These are phyloP conservation scores for Cucurbita maxima DNA, from an alignment of 306 rosid genomes.

Conservation along the genomic window DNA sequence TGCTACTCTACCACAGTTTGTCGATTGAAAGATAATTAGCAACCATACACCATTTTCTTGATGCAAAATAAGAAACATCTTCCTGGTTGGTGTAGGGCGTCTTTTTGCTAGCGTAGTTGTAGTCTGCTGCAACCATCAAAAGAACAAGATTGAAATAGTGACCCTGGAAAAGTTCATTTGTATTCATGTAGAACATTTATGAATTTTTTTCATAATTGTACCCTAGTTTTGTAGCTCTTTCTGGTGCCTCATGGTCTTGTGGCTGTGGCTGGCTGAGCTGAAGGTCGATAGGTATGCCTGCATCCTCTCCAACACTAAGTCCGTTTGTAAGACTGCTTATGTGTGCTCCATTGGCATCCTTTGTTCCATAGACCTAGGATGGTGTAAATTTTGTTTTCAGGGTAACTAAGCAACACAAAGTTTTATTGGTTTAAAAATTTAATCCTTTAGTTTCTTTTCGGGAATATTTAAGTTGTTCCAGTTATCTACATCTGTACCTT, in stretches of 20 bases:
- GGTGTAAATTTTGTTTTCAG: conserved; percentile 16
- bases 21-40: conserved; percentile 18
- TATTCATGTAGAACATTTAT: conserved; percentile 7
- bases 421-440: neutral
- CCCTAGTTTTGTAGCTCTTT: conserved; percentile 50
- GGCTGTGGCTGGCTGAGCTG: conserved; percentile 78
- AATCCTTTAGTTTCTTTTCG: neutral
- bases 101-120: conserved; percentile 29
- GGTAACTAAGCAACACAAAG: conserved; percentile 18
- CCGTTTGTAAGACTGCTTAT: conserved; percentile 28
- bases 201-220: conserved; percentile 17
- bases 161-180: conserved; percentile 10
- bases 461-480: conserved; percentile 7
- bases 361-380: conserved; percentile 67
- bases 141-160: conserved; percentile 20
- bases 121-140: conserved; percentile 46
- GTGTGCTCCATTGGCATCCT: conserved; percentile 28
- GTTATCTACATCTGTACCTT: conserved; percentile 29
- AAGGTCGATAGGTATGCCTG: conserved; percentile 53
- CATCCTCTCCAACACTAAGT: conserved; percentile 37
- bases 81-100: conserved; percentile 18
- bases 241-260: conserved; percentile 25
- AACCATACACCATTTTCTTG: conserved; percentile 28
- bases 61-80: conserved; percentile 15
- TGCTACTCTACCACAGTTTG: conserved; percentile 16